phyloP scores from a whole-genome alignment of 202 grass and related monocot species.

The Panicum hallii region DNA sequence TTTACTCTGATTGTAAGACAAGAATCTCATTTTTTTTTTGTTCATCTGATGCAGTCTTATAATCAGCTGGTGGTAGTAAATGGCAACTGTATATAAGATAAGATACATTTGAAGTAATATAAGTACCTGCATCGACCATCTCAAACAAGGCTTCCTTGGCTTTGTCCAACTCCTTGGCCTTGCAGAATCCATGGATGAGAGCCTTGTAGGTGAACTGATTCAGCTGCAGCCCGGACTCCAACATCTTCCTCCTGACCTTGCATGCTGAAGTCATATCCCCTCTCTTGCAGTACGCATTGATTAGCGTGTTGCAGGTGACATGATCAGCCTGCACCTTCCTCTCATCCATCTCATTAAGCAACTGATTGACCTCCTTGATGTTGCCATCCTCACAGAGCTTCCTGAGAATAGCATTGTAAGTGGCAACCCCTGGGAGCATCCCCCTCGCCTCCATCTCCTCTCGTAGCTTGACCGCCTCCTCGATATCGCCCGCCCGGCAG shows the following conservation, averaged over 20 bases:
- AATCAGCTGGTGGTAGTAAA: neutral
- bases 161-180: slow-evolving; percentile 61
- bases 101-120: neutral
- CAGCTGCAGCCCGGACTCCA: slow-evolving; percentile 77
- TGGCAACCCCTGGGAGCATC: slow-evolving; percentile 61
- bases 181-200: slow-evolving; percentile 91
- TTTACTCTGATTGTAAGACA: no score
- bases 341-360: slow-evolving; percentile 87
- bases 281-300: slow-evolving; percentile 89
- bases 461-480: slow-evolving; percentile 53
- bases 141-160: slow-evolving; percentile 78
- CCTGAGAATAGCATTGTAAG: slow-evolving; percentile 77
- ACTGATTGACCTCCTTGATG: slow-evolving; percentile 68
- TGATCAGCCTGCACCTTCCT: slow-evolving; percentile 78
- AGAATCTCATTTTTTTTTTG: neutral
- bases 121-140: slow-evolving; percentile 80
- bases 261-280: slow-evolving; percentile 72
- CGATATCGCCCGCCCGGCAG: slow-evolving; percentile 59
- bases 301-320: slow-evolving; percentile 85
- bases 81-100: neutral
- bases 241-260: slow-evolving; percentile 79
- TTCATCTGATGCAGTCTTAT: neutral
- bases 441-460: slow-evolving; percentile 74
- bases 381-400: slow-evolving; percentile 83
- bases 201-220: slow-evolving; percentile 93